Evolutionary conservation across 331 rosid species (phyloP).

Genomic region (Telfairia occidentalis): DNA sequence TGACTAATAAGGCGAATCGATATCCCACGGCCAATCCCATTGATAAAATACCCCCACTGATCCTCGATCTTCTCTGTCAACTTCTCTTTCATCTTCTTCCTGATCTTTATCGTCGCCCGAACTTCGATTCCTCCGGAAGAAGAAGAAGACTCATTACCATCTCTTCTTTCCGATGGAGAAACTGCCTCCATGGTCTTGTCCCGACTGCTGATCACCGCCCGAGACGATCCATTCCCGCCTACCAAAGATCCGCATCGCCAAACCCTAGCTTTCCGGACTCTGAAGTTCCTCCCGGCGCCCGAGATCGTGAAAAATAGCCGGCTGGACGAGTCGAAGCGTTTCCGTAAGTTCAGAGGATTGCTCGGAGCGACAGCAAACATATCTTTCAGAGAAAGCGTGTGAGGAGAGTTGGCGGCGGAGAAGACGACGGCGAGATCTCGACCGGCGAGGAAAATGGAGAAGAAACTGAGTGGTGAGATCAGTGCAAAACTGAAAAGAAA

Average conservation of each 20-base stretch:
- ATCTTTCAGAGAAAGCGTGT: neutral
- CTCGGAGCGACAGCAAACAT: constrained; percentile 1
- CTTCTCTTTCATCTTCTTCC: constrained; percentile 72
- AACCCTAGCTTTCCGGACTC: neutral
- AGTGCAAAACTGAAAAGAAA: neutral
- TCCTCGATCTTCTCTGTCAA: constrained; percentile 50
- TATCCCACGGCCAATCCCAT: constrained; percentile 75
- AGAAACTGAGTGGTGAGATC: neutral
- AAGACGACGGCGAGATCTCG: neutral
- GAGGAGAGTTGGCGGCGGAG: neutral
- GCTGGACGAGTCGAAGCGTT: neutral
- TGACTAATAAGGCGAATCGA: constrained; percentile 65
- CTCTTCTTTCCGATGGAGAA: constrained; percentile 28
- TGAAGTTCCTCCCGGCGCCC: neutral
- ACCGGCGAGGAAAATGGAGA: neutral
- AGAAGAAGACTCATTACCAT: constrained; percentile 21
- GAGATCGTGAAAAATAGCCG: neutral
- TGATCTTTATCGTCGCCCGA: constrained; percentile 49
- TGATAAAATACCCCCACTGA: constrained; percentile 60
- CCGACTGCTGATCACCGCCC: constrained; percentile 42
- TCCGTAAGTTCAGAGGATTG: neutral
- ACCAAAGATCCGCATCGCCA: constrained; percentile 9
- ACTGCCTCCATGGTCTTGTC: constrained; percentile 27
- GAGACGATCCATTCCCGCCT: constrained; percentile 19
- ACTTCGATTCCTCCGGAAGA: constrained; percentile 33